phyloP scores from a whole-genome alignment of 495 filamentous ascomycete species.

The Ramalina intermedia region DNA sequence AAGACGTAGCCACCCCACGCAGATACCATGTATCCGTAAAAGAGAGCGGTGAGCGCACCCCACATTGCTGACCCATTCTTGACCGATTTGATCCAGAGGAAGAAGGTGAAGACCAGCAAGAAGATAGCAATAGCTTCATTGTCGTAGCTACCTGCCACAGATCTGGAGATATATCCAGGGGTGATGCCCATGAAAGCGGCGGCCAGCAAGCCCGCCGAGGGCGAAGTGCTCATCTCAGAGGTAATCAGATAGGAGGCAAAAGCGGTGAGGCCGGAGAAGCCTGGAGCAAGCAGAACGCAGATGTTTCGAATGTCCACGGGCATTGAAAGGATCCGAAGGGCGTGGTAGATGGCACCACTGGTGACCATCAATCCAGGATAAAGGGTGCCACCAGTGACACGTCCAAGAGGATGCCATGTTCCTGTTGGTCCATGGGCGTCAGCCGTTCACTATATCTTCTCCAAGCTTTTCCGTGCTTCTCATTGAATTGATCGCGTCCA shows the following conservation, averaged over 20 bases:
- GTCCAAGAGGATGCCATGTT: slow-evolving; percentile 98
- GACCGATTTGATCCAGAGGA: slow-evolving; percentile 95
- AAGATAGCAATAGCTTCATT: slow-evolving; percentile 99
- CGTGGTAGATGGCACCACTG: slow-evolving; percentile 90
- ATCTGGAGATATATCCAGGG: slow-evolving; percentile 94
- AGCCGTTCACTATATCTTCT: neutral
- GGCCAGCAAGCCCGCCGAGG: slow-evolving; percentile 87
- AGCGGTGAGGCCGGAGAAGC: slow-evolving; percentile 88
- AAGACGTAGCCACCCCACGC: slow-evolving; percentile 99
- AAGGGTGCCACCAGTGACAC: slow-evolving; percentile 95
- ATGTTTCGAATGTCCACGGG: slow-evolving; percentile 98
- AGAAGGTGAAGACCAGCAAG: slow-evolving; percentile 96
- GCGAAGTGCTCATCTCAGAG: slow-evolving; percentile 83
- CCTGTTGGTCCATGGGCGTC: slow-evolving; percentile 28
- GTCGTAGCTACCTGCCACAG: slow-evolving; percentile 97
- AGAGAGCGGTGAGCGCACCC: slow-evolving; percentile 87
- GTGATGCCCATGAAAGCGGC: slow-evolving; percentile 95
- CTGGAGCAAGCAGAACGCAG: slow-evolving; percentile 91
- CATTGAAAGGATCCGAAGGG: slow-evolving; percentile 78
- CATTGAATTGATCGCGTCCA: neutral
- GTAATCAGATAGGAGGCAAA: slow-evolving; percentile 91
- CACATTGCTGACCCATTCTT: slow-evolving; percentile 93
- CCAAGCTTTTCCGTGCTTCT: neutral
- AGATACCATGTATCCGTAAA: slow-evolving; percentile 99
- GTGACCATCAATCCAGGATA: slow-evolving; percentile 99